phyloP scores from a whole-genome alignment of 345 rosid genomes.

The Syzygium oleosum region DNA sequence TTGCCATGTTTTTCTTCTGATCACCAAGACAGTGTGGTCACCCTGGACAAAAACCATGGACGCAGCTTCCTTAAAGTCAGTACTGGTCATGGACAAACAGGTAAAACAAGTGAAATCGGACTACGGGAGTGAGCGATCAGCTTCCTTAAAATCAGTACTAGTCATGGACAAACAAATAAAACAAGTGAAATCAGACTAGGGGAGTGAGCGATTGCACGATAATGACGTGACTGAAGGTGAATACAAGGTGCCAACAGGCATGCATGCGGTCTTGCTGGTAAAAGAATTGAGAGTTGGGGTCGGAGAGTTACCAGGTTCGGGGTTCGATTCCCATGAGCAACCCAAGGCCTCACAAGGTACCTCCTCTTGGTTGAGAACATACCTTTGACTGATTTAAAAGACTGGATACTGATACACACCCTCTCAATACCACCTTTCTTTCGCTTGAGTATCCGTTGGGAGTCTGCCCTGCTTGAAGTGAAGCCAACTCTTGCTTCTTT shows the following conservation, averaged over 20 bases:
- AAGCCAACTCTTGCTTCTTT: neutral
- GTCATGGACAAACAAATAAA: neutral
- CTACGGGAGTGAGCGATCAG: neutral
- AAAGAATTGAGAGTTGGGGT: no score
- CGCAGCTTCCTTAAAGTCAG: neutral
- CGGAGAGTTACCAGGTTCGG: no score
- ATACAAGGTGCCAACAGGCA: neutral
- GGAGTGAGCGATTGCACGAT: neutral
- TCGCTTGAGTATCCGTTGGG: neutral
- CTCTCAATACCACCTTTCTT: neutral
- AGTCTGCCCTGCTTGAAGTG: neutral
- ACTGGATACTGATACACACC: neutral
- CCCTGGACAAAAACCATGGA: neutral
- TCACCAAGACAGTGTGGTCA: neutral
- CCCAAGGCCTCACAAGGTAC: neutral
- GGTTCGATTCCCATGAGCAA: no score
- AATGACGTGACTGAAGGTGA: neutral
- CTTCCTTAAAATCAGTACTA: neutral
- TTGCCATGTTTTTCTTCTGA: neutral
- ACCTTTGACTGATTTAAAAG: neutral
- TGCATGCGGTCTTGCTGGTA: no score
- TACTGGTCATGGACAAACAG: neutral
- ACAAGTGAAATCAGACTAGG: neutral
- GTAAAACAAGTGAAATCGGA: neutral
- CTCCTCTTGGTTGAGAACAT: neutral